These are phyloP conservation scores for Nyctanthes arbortristis DNA, from an alignment of 257 asterid genomes.

Conservation along the genomic window DNA sequence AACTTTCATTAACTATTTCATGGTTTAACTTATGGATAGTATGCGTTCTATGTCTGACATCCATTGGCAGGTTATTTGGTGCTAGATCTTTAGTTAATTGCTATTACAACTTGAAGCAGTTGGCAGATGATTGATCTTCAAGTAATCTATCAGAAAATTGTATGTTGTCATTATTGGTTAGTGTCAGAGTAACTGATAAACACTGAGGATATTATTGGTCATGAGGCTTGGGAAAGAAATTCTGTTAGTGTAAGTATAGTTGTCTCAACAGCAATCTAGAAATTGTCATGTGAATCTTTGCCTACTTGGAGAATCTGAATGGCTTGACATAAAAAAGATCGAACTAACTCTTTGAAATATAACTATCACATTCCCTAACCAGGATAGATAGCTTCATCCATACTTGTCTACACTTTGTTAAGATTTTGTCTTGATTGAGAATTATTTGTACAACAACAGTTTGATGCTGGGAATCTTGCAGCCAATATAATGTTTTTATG, in stretches of 20 bases:
- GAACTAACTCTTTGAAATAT: background rate
- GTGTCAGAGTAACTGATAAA: background rate
- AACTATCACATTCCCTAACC: background rate
- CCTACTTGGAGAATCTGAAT: background rate
- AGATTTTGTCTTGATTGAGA: background rate
- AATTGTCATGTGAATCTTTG: background rate
- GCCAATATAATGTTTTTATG: background rate
- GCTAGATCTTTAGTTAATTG: background rate
- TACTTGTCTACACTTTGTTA: background rate
- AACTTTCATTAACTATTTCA: background rate
- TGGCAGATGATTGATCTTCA: background rate
- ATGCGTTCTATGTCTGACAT: background rate
- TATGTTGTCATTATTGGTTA: background rate
- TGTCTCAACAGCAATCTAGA: background rate
- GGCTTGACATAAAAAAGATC: background rate
- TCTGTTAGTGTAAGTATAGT: background rate
- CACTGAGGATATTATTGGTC: background rate
- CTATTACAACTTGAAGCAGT: background rate
- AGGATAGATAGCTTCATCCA: background rate
- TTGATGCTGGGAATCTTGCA: background rate
- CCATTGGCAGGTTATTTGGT: background rate
- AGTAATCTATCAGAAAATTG: background rate
- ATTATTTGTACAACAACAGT: background rate
- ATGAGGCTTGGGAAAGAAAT: background rate
- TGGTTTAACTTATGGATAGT: background rate